Conservation (phyloP, 306 rosid species). For the Malus sieversii region DNA sequence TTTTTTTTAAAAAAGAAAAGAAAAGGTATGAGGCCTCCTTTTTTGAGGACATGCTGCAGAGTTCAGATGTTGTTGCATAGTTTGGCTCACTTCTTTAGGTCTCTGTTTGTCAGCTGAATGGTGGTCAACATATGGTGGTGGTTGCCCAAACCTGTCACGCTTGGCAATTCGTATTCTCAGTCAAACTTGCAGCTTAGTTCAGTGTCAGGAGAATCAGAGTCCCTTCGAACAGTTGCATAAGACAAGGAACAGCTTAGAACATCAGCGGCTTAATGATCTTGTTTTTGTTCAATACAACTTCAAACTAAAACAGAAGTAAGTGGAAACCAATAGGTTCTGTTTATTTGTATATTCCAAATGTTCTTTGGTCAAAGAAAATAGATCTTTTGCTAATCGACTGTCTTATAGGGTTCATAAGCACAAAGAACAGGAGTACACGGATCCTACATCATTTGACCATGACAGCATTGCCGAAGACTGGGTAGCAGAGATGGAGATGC, state of each 20-base stretch:
- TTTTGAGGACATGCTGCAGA: not conserved
- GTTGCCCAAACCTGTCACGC: slow-evolving; percentile 59
- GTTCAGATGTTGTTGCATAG: not conserved
- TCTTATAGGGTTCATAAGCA: slow-evolving; percentile 30
- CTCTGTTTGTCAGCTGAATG: slow-evolving; percentile 49
- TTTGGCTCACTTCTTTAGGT: not conserved
- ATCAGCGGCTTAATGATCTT: slow-evolving; percentile 58
- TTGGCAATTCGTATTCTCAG: slow-evolving; percentile 60
- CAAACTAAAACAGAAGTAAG: slow-evolving; percentile 29
- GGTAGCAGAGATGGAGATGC: slow-evolving; percentile 37
- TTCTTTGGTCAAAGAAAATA: not conserved
- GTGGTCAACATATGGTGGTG: slow-evolving; percentile 85
- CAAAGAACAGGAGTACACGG: slow-evolving; percentile 42
- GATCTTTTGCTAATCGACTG: slow-evolving; percentile 7
- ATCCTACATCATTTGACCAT: slow-evolving; percentile 46
- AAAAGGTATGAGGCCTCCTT: not conserved
- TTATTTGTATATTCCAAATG: not conserved
- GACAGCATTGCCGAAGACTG: slow-evolving; percentile 43
- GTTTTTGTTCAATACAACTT: slow-evolving; percentile 47
- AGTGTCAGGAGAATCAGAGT: slow-evolving; percentile 39
- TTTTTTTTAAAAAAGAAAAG: no score
- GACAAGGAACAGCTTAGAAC: slow-evolving; percentile 56
- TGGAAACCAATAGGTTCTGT: not conserved
- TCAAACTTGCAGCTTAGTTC: slow-evolving; percentile 54
- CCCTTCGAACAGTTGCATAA: slow-evolving; percentile 39